phyloP scores from a whole-genome alignment of 257 asterid genomes.

The Avicennia marina region DNA sequence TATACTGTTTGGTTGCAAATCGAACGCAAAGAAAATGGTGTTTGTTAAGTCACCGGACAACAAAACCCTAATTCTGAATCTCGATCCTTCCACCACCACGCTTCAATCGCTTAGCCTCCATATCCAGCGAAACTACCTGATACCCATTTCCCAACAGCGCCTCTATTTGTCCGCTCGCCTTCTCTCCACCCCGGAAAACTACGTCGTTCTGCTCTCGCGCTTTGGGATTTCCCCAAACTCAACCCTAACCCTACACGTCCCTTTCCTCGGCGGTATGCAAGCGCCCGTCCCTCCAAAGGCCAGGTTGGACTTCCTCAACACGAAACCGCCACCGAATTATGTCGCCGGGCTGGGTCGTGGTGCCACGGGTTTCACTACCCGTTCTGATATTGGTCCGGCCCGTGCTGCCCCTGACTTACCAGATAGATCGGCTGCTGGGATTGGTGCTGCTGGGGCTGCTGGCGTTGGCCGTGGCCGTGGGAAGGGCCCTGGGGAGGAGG shows the following conservation, averaged over 20 bases:
- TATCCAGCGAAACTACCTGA: constrained; percentile 30
- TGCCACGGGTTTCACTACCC: constrained; percentile 93
- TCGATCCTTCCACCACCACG: constrained; percentile 45
- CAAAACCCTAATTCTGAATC: constrained; percentile 51
- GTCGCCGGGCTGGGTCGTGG: constrained; percentile 97
- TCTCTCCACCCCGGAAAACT: constrained; percentile 31
- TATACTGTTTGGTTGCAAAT: no score
- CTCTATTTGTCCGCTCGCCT: constrained; percentile 46
- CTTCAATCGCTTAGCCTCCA: constrained; percentile 30
- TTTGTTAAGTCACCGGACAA: constrained; percentile 44
- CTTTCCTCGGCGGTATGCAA: constrained; percentile 64
- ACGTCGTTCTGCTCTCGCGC: constrained; percentile 25
- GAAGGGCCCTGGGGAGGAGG: constrained; percentile 64
- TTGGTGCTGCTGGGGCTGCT: constrained; percentile 43
- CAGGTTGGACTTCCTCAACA: constrained; percentile 53
- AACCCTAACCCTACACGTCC: constrained; percentile 50
- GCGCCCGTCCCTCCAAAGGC: constrained; percentile 53
- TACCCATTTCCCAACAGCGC: constrained; percentile 53
- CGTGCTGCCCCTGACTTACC: constrained; percentile 90
- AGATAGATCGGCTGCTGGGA: constrained; percentile 51
- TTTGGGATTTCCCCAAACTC: constrained; percentile 52
- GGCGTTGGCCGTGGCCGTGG: constrained; percentile 77
- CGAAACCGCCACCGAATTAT: constrained; percentile 71
- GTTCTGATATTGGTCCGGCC: constrained; percentile 96
- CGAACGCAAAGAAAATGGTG: no score